phyloP scores from a whole-genome alignment of 345 rosid genomes.

The Anacardium occidentale region DNA sequence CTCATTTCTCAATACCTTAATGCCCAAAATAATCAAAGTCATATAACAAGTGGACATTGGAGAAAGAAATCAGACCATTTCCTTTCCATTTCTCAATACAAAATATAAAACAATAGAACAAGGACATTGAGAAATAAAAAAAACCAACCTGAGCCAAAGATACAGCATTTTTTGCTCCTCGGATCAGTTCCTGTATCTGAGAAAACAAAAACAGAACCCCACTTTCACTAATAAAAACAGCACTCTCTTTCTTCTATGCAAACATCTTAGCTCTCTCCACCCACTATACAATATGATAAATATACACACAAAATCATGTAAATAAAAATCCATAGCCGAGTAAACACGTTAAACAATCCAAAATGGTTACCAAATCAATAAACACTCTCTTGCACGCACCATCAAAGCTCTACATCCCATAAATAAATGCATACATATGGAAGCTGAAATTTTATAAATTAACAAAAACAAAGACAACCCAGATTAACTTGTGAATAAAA shows the following conservation, averaged over 20 bases:
- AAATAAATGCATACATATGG: neutral
- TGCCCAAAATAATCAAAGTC: constrained; percentile 3
- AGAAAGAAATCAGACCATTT: constrained; percentile 19
- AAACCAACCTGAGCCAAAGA: constrained; percentile 89
- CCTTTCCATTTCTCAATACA: constrained; percentile 15
- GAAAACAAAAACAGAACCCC: constrained; percentile 30
- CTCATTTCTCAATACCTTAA: constrained; percentile 22
- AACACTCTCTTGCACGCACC: neutral
- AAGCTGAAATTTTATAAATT: constrained; percentile 12
- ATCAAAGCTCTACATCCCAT: constrained; percentile 3
- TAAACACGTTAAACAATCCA: neutral
- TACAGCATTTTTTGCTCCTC: constrained; percentile 57
- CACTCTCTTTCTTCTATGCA: constrained; percentile 5
- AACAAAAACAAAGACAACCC: constrained; percentile 9
- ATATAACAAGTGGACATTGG: constrained; percentile 10
- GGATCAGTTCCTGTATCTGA: constrained; percentile 81
- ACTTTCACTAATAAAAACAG: constrained; percentile 19
- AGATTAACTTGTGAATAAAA: constrained; percentile 21
- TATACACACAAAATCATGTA: neutral
- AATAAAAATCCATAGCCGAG: neutral
- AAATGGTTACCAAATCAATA: constrained; percentile 8
- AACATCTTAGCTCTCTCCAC: constrained; percentile 15
- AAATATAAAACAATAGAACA: constrained; percentile 11
- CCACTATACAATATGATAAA: constrained; percentile 1
- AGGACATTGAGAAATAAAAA: constrained; percentile 16